These are phyloP conservation scores for Bullera alba DNA, from an alignment of 768 basidiomycete genomes.

Conservation along the genomic window DNA sequence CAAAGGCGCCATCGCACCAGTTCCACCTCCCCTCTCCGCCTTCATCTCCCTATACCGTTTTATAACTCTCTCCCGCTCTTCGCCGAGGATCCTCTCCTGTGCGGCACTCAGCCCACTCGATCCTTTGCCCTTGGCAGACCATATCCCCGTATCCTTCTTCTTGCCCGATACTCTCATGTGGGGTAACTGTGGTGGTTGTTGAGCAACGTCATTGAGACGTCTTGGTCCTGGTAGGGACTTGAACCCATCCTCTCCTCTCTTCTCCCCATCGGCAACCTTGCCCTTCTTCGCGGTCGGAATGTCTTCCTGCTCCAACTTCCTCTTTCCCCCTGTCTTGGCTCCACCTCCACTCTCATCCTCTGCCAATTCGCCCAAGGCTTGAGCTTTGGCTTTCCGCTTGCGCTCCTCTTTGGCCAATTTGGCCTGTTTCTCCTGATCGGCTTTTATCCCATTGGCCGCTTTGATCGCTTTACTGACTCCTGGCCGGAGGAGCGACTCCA, in stretches of 20 bases:
- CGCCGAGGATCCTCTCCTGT: slow-evolving; percentile 38
- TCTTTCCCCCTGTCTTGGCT: slow-evolving; percentile 7
- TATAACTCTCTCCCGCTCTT: slow-evolving; percentile 42
- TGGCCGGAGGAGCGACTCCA: slow-evolving; percentile 37
- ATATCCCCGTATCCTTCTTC: neutral
- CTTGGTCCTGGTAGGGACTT: slow-evolving; percentile 16
- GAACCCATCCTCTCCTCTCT: slow-evolving; percentile 16
- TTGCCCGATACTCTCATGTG: slow-evolving; percentile 16
- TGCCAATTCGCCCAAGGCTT: slow-evolving; percentile 4
- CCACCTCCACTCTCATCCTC: slow-evolving; percentile 3
- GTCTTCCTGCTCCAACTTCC: slow-evolving; percentile 4
- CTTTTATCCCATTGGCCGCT: slow-evolving; percentile 21
- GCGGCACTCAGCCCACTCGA: slow-evolving; percentile 33
- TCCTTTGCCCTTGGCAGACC: slow-evolving; percentile 6
- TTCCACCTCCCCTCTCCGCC: slow-evolving; percentile 15
- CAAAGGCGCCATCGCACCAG: neutral
- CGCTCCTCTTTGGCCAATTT: slow-evolving; percentile 24
- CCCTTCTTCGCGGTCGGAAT: neutral
- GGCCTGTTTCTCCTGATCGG: slow-evolving; percentile 15
- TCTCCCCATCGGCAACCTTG: neutral
- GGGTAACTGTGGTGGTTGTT: slow-evolving; percentile 39
- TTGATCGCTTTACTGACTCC: slow-evolving; percentile 40
- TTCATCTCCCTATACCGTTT: slow-evolving; percentile 43
- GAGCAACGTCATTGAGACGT: slow-evolving; percentile 38
- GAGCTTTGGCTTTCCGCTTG: neutral